Evolutionary conservation across 225 moss, liverwort and hornwort genomes (phyloP).

Genomic region (Polytrichum formosum): DNA sequence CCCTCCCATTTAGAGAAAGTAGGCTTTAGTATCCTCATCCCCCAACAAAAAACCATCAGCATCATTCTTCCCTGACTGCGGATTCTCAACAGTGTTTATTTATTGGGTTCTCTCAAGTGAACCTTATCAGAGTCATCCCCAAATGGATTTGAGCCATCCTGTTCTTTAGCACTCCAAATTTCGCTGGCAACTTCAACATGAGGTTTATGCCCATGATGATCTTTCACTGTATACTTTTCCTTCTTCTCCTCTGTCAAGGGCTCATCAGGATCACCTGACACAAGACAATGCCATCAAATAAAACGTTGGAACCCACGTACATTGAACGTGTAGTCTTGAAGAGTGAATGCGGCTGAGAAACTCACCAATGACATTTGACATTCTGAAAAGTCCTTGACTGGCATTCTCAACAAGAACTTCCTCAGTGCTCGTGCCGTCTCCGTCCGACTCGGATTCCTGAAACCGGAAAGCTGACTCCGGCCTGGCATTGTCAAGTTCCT

Average conservation of each 20-base stretch:
- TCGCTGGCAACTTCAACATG: slow-evolving; percentile 28
- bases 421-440: slow-evolving; percentile 24
- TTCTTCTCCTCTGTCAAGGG: slow-evolving; percentile 18
- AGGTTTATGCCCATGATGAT: slow-evolving; percentile 21
- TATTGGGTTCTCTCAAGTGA: too few species aligned
- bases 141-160: slow-evolving; percentile 24
- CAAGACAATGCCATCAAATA: too few species aligned
- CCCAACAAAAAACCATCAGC: too few species aligned
- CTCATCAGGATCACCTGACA: slow-evolving; percentile 19
- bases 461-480: slow-evolving; percentile 20
- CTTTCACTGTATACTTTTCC: slow-evolving; percentile 5
- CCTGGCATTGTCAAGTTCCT: slow-evolving; percentile 27
- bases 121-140: slow-evolving; percentile 26
- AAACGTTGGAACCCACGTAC: too few species aligned
- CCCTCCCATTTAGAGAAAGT: too few species aligned
- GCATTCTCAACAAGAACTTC: slow-evolving; percentile 36
- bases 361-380: slow-evolving; percentile 32
- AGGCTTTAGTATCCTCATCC: too few species aligned
- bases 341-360: too few species aligned
- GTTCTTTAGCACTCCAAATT: slow-evolving; percentile 24
- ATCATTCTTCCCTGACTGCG: too few species aligned
- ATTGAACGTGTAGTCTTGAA: too few species aligned
- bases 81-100: too few species aligned
- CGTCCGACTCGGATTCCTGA: slow-evolving; percentile 24
- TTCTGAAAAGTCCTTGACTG: slow-evolving; percentile 28